These are phyloP conservation scores for Gyrodon lividus DNA, from an alignment of 768 basidiomycete genomes.

Conservation along the genomic window DNA sequence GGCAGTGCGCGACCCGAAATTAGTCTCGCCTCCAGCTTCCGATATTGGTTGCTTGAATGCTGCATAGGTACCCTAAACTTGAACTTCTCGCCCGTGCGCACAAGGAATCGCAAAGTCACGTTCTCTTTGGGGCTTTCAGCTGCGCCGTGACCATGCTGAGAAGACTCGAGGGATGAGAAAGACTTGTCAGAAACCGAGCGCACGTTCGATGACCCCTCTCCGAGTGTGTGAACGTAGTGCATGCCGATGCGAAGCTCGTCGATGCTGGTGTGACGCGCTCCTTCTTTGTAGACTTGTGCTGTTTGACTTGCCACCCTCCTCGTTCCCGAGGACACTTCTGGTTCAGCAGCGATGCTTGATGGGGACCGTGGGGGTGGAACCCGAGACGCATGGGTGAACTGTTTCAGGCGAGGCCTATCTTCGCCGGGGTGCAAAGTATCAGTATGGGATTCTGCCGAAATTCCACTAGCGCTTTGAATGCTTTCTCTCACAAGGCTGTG, in stretches of 20 bases:
- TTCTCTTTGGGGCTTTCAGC: conserved; percentile 26
- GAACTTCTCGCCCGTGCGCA: conserved; percentile 58
- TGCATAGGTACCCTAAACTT: conserved; percentile 52
- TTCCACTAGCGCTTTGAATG: conserved; percentile 40
- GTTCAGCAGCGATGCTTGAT: conserved; percentile 24
- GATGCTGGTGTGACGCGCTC: conserved; percentile 40
- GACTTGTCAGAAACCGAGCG: conserved; percentile 43
- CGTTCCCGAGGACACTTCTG: conserved; percentile 25
- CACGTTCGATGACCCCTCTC: conserved; percentile 43
- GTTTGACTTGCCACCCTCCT: conserved; percentile 60
- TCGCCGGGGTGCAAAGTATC: conserved; percentile 27
- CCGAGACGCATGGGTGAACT: conserved; percentile 66
- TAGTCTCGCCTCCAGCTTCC: conserved; percentile 47
- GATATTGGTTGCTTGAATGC: conserved; percentile 24
- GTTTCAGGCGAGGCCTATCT: conserved; percentile 61
- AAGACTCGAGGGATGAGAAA: conserved; percentile 64
- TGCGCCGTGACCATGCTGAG: conserved; percentile 38
- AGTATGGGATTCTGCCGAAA: conserved; percentile 37
- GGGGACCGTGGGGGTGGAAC: conserved; percentile 59
- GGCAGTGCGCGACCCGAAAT: conserved; percentile 55
- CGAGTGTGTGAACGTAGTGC: conserved; percentile 69
- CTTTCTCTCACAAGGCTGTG: conserved; percentile 52
- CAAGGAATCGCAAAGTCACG: conserved; percentile 41
- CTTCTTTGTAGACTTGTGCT: conserved; percentile 53
- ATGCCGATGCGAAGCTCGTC: conserved; percentile 71